Percentiles rank a stretch among this genome's conserved stretches.
Conservation (phyloP, 1,284 basidiomycete genomes). For the Filobasidium uniguttulatum region DNA sequence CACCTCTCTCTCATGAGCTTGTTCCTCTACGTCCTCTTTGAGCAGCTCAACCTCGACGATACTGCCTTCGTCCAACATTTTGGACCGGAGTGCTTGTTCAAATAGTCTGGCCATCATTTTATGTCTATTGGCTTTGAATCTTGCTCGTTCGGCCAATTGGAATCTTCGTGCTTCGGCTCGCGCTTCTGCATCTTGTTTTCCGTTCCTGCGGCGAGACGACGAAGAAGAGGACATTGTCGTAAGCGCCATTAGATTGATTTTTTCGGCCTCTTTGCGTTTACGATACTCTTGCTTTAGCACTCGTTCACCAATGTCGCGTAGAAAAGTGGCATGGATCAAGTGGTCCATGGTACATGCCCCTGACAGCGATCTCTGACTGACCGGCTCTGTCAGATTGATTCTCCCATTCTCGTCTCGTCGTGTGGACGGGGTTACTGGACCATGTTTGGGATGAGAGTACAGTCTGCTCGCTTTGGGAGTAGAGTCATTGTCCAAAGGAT, state of each 20-base stretch:
- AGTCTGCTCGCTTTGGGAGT: slow-evolving; percentile 7
- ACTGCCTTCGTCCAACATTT: slow-evolving; percentile 1
- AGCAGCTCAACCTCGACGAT: background rate
- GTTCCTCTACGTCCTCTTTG: background rate
- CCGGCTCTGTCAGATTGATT: too few relatives aligned
- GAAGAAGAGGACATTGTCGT: too few relatives aligned
- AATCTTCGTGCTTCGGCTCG: background rate
- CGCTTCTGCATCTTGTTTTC: background rate
- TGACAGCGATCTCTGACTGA: too few relatives aligned
- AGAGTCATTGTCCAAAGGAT: slow-evolving; percentile 1
- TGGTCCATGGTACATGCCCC: slow-evolving; percentile 10
- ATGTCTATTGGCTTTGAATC: background rate
- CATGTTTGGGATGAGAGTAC: too few relatives aligned
- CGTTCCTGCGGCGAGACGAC: too few relatives aligned
- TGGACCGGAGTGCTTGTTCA: background rate
- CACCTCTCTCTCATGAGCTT: background rate
- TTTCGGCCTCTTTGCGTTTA: background rate
- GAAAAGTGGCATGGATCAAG: slow-evolving; percentile 6
- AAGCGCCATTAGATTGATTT: background rate
- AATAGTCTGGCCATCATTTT: background rate
- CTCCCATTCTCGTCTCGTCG: too few relatives aligned
- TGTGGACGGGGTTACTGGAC: too few relatives aligned
- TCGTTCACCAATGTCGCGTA: slow-evolving; percentile 7
- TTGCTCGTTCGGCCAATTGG: background rate
- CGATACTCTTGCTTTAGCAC: slow-evolving; percentile 8